A percentile compares a stretch with the other conserved stretches of the same genome.
phyloP scores from a whole-genome alignment of 140 eudicot genomes.

The Ambrosia hybrid region DNA sequence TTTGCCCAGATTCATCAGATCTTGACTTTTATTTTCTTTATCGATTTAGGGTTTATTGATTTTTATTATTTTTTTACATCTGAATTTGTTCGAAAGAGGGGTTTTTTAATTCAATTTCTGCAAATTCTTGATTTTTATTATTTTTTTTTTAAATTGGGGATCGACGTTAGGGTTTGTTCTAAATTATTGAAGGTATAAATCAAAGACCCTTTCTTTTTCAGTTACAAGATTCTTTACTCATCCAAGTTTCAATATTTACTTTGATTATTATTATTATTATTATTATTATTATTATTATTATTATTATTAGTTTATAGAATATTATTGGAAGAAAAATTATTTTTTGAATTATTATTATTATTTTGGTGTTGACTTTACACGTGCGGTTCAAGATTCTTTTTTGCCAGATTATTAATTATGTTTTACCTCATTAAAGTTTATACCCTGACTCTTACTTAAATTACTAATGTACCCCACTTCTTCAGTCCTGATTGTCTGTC shows the following conservation, averaged over 20 bases:
- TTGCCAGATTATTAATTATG: conserved; percentile 17
- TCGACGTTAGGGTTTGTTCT: conserved; percentile 33
- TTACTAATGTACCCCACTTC: conserved; percentile 19
- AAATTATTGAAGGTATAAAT: conserved; percentile 17
- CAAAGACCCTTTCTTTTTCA: not conserved
- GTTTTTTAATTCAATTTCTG: conserved; percentile 10
- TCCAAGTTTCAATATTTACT: not conserved
- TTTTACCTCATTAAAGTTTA: conserved; percentile 3
- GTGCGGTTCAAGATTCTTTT: conserved; percentile 25
- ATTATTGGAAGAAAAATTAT: not conserved
- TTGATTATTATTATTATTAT: not conserved
- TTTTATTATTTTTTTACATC: not conserved
- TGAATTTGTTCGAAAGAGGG: conserved; percentile 2
- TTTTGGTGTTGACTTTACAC: conserved; percentile 30
- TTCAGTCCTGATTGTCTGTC: not conserved
- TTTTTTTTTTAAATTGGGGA: conserved; percentile 27
- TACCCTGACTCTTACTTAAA: conserved; percentile 13
- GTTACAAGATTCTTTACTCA: not conserved
- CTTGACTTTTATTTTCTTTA: conserved; percentile 9
- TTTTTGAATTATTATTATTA: not conserved
- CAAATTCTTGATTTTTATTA: conserved; percentile 14
- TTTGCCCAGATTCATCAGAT: conserved; percentile 23
- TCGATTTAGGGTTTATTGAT: conserved; percentile 31
- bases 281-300: no score
- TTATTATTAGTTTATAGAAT: not conserved